phyloP scores from a whole-genome alignment of 2,329 filamentous ascomycete genomes.

The Clarireedia homoeocarpa region DNA sequence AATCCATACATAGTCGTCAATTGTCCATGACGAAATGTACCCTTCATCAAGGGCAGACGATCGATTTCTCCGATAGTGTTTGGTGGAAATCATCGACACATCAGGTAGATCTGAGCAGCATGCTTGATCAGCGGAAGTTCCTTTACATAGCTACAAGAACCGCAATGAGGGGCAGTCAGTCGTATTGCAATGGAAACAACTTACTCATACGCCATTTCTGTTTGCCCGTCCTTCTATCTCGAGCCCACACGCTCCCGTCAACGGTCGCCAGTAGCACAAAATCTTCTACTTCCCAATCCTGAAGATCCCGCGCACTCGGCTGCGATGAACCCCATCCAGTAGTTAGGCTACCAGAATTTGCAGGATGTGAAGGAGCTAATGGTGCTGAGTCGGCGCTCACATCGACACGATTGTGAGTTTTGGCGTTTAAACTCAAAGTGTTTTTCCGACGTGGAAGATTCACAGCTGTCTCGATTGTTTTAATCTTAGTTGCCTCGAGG shows the following conservation, averaged over 20 bases:
- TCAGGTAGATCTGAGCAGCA: conserved; percentile 45
- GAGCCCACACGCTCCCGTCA: conserved; percentile 91
- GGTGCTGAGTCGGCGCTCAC: conserved; percentile 87
- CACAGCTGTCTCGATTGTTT: conserved; percentile 27
- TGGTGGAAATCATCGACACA: conserved; percentile 74
- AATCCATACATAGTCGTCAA: conserved; percentile 90
- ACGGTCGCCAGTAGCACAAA: conserved; percentile 99
- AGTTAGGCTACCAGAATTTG: conserved; percentile 73
- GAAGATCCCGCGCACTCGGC: conserved; percentile 80
- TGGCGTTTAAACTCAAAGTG: conserved; percentile 23
- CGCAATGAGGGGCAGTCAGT: not conserved
- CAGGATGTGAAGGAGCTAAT: conserved; percentile 92
- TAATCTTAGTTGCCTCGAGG: conserved; percentile 25
- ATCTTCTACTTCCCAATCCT: conserved; percentile 99
- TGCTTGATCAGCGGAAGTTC: conserved; percentile 44
- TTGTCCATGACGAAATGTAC: conserved; percentile 39
- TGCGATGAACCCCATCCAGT: conserved; percentile 73
- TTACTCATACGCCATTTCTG: conserved; percentile 55
- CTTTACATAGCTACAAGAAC: not conserved
- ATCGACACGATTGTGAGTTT: conserved; percentile 45
- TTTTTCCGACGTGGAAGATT: conserved; percentile 25
- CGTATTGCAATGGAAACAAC: not conserved
- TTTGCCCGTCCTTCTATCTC: conserved; percentile 77
- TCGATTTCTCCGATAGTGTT: conserved; percentile 65
- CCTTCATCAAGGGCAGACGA: conserved; percentile 52